A percentile compares a stretch with the other conserved stretches of the same genome.
phyloP scores from a whole-genome alignment of 495 filamentous ascomycete genomes.

The Aspergillus heteromorphus region DNA sequence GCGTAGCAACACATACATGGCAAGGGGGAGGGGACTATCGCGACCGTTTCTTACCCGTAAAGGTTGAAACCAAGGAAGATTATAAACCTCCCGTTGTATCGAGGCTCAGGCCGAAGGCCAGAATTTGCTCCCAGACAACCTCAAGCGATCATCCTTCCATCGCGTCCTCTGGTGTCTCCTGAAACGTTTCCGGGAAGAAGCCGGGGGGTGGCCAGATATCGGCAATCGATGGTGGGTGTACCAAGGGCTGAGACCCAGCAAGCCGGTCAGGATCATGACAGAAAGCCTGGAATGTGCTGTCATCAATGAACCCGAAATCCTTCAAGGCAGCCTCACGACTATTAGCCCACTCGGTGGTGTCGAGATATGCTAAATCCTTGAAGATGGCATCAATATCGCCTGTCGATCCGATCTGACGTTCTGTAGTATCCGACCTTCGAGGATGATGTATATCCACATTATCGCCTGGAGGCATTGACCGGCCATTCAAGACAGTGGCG shows the following conservation, averaged over 20 bases:
- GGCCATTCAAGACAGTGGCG: constrained; percentile 10
- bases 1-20: background rate
- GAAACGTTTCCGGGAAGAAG: constrained; percentile 44
- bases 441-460: constrained; percentile 9
- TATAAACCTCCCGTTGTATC: background rate
- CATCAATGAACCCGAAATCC: constrained; percentile 56
- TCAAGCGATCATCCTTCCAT: constrained; percentile 20
- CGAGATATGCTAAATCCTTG: constrained; percentile 58
- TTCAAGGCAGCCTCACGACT: constrained; percentile 50
- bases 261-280: constrained; percentile 50
- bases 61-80: background rate
- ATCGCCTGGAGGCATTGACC: constrained; percentile 15
- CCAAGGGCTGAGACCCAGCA: constrained; percentile 34
- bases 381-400: constrained; percentile 55
- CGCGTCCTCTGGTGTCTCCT: constrained; percentile 23
- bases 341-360: constrained; percentile 52
- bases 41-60: background rate
- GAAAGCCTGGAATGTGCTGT: constrained; percentile 48
- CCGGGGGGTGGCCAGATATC: constrained; percentile 46
- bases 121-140: background rate
- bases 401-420: constrained; percentile 8
- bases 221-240: constrained; percentile 40
- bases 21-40: background rate
- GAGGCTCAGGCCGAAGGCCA: background rate
- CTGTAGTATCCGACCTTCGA: constrained; percentile 1